Evolutionary conservation across 1,139 yeast genomes (phyloP), one percentile per base, ranked within the genome.

Genomic region (Sugiyamaella grinbergsii): DNA sequence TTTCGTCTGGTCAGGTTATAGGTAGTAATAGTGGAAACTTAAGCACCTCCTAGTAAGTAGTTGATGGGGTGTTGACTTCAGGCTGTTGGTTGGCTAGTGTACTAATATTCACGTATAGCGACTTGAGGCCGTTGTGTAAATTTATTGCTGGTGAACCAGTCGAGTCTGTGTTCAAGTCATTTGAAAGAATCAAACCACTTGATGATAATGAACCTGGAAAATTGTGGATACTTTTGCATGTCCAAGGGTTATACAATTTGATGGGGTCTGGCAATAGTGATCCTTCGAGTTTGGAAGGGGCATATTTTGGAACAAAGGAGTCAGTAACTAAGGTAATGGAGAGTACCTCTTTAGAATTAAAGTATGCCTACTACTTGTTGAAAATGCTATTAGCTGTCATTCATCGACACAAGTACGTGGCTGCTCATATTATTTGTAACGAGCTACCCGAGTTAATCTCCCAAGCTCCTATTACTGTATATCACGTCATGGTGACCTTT

Each of bases 161-260:
- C 11, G 60, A 59, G 5, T 40, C 55, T 7, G 60, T 65, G 3
- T 58, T 63, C 47, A 62, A 60, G 18, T 56, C 55, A 29, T 55
- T 67, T 37, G 50, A 58, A 19, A 58, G 58, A 18, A 56, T 63
- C 49, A 37, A 34, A 10, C 63, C 64, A 1, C 62, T 60, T 13
- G 59, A 60, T 29, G 49, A 58, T 11, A 63, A 64, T 23, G 46
- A 53, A 29, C 59, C 54, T 19, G 61, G 64, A 43, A 64, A 61
- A 34, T 58, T 64, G 26, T 67, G 70, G 70, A 65, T 63, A 40
- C 62, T 61, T 37, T 49, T 62, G n/a, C 63, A 64, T 43, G 52
- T 58, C 5, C 65, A 62, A 49, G 63, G 57, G 4, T 40, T 62
- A 47, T 55, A 54, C 41, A 62, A 62, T 46, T 41, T 62, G 31